Percentiles rank a stretch among this genome's conserved stretches.
Evolutionary conservation across 345 rosid species (phyloP).

Genomic region (Corchorus capsularis): DNA sequence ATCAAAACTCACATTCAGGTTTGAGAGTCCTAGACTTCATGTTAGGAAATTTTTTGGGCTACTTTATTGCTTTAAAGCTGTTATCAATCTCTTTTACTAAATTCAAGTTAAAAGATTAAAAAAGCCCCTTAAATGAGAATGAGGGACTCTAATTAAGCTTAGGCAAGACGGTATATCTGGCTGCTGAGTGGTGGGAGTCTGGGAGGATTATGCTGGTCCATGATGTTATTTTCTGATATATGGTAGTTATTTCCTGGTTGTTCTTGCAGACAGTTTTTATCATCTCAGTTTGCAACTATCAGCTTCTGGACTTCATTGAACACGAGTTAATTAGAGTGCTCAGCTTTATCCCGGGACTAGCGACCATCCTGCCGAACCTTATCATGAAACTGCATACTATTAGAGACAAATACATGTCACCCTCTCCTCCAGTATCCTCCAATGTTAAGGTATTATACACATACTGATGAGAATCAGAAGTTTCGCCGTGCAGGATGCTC

Average conservation of each 20-base stretch:
- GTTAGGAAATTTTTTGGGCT: neutral
- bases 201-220: too few species aligned
- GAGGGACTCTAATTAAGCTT: neutral
- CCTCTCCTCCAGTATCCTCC: constrained; percentile 50
- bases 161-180: neutral
- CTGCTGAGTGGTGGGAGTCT: neutral
- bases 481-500: neutral
- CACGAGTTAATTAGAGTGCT: constrained; percentile 75
- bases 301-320: constrained; percentile 88
- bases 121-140: neutral
- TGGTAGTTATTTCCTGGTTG: neutral
- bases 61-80: neutral
- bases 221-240: neutral
- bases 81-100: neutral
- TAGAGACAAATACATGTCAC: constrained; percentile 66
- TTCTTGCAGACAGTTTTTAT: constrained; percentile 80
- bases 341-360: constrained; percentile 69
- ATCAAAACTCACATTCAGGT: constrained; percentile 98
- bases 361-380: constrained; percentile 55
- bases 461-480: neutral
- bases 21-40: constrained; percentile 15
- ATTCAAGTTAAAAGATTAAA: neutral
- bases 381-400: constrained; percentile 50
- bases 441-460: constrained; percentile 49
- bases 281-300: constrained; percentile 85